A percentile compares a stretch with the other conserved stretches of the same genome.
Conservation (phyloP, 2,329 filamentous ascomycete genomes). For the Trichophyton equinum region DNA sequence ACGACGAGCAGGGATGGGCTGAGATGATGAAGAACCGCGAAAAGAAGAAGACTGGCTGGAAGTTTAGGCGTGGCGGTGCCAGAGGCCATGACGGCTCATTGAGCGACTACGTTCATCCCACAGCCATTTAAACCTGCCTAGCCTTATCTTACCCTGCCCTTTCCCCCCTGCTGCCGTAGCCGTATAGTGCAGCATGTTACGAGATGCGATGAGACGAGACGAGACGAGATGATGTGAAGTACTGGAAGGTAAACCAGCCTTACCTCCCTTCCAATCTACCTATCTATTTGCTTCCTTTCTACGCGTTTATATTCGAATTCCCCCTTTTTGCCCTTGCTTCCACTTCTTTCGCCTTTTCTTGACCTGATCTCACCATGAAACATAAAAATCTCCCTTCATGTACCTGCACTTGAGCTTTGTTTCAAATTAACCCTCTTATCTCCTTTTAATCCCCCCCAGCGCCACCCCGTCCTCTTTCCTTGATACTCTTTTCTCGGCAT, state of each 20-base stretch:
- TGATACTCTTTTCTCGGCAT: neutral
- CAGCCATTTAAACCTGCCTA: conserved; percentile 15
- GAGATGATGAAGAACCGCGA: conserved; percentile 40
- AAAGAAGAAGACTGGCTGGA: conserved; percentile 38
- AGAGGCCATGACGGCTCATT: conserved; percentile 13
- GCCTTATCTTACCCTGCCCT: neutral
- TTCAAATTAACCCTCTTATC: neutral
- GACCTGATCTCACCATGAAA: neutral
- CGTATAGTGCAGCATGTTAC: neutral
- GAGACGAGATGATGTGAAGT: conserved; percentile 1
- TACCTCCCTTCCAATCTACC: neutral
- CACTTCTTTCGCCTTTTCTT: too few species aligned
- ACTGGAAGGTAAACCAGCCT: neutral
- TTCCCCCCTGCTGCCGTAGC: neutral
- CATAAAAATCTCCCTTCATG: conserved; percentile 1
- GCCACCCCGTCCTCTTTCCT: neutral
- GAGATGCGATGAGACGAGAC: neutral
- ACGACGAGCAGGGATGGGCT: conserved; percentile 40
- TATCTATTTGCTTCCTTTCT: neutral
- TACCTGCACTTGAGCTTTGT: neutral
- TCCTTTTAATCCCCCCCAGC: neutral
- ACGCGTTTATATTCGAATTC: neutral
- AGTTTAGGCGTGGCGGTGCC: conserved; percentile 29
- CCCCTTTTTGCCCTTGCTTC: too few species aligned
- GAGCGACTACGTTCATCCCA: conserved; percentile 28